phyloP scores from a whole-genome alignment of 202 grass and related monocot species.

The Digitaria exilis region DNA sequence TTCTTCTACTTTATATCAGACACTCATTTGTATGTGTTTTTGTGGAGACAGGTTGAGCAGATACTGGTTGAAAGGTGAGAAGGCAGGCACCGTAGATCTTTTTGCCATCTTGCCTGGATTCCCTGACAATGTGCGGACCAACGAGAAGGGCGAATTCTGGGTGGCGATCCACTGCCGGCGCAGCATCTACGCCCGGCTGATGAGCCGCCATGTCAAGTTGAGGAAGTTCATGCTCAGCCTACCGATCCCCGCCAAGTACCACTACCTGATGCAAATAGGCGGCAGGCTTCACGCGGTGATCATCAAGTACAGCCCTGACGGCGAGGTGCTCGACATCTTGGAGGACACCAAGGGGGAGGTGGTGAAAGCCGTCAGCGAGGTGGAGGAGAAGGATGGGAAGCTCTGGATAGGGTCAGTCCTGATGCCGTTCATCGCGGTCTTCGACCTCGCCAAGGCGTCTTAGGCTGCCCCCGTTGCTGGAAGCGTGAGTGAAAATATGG shows the following conservation, averaged over 20 bases:
- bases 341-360: constrained; percentile 84
- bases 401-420: constrained; percentile 90
- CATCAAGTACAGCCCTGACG: constrained; percentile 66
- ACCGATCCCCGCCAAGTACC: constrained; percentile 73
- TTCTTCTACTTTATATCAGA: background rate
- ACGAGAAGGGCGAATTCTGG: constrained; percentile 93
- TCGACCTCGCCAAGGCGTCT: constrained; percentile 41
- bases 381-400: constrained; percentile 96
- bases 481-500: background rate
- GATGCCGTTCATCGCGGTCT: constrained; percentile 94
- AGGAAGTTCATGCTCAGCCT: constrained; percentile 86
- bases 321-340: constrained; percentile 77
- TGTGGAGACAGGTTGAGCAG: constrained; percentile 57
- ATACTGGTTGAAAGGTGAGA: constrained; percentile 94
- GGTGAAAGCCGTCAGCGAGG: constrained; percentile 84
- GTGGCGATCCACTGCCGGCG: constrained; percentile 73
- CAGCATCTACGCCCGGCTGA: constrained; percentile 55
- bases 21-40: constrained; percentile 8
- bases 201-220: constrained; percentile 42
- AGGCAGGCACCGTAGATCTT: constrained; percentile 69
- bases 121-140: constrained; percentile 86
- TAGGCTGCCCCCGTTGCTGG: background rate
- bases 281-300: constrained; percentile 69
- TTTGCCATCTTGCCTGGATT: constrained; percentile 79
- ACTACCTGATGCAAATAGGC: constrained; percentile 76